phyloP scores from a whole-genome alignment of 116 monocot species.

The Posidonia oceanica region DNA sequence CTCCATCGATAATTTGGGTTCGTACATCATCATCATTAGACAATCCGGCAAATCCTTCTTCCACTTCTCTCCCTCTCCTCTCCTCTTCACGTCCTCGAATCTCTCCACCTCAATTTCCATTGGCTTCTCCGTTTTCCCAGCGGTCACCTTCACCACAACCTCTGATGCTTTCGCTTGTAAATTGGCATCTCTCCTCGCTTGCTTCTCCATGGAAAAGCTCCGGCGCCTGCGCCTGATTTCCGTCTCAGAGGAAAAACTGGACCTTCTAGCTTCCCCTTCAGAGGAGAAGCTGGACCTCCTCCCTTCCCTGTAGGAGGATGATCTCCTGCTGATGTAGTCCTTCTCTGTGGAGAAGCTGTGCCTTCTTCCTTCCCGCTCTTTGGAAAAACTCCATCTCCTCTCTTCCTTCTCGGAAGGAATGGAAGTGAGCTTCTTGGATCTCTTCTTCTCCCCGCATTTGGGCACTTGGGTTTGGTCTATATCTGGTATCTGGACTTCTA shows the following conservation, averaged over 20 bases:
- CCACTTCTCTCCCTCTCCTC: constrained; percentile 11
- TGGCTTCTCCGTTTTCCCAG: not conserved
- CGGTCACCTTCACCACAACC: not conserved
- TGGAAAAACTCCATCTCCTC: constrained; percentile 12
- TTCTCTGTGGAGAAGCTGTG: constrained; percentile 25
- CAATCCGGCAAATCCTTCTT: constrained; percentile 60
- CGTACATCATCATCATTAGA: constrained; percentile 93
- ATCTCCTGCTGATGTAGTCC: constrained; percentile 14
- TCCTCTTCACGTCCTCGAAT: not conserved
- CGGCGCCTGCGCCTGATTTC: constrained; percentile 21
- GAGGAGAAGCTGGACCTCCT: constrained; percentile 24
- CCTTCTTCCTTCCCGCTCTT: constrained; percentile 15
- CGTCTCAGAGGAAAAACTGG: constrained; percentile 28
- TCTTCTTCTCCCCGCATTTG: constrained; percentile 2
- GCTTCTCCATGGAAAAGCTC: constrained; percentile 8
- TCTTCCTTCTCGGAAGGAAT: constrained; percentile 6
- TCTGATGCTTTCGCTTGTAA: constrained; percentile 3
- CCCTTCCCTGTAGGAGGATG: constrained; percentile 23
- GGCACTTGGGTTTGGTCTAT: not conserved
- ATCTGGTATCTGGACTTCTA: not conserved
- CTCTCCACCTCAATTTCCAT: not conserved
- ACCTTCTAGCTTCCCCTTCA: constrained; percentile 23
- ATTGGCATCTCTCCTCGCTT: constrained; percentile 5
- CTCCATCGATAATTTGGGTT: constrained; percentile 98
- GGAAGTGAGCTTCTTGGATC: not conserved